Evolutionary conservation across 2,329 filamentous ascomycete genomes (phyloP).

Genomic region (Delphinella strobiligena): DNA sequence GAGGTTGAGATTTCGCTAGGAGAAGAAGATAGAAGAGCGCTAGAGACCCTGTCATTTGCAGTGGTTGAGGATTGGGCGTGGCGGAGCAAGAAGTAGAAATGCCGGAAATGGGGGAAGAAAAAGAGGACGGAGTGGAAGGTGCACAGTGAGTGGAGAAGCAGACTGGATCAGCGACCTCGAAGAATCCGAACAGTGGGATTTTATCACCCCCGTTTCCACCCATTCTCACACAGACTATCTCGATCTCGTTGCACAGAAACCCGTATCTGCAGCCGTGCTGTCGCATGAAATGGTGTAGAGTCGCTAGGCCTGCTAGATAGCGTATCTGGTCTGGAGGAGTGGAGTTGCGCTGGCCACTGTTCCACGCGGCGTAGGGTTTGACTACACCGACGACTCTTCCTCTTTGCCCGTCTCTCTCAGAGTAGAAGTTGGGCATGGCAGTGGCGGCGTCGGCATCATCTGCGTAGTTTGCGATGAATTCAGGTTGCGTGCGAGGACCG

Average conservation of each 20-base stretch:
- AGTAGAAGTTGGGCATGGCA: conserved; percentile 35
- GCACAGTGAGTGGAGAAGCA: conserved; percentile 37
- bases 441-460: conserved; percentile 41
- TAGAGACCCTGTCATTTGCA: conserved; percentile 55
- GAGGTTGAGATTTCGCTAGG: conserved; percentile 50
- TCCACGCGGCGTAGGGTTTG: conserved; percentile 87
- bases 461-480: conserved; percentile 54
- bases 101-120: neutral
- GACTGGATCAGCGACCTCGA: conserved; percentile 58
- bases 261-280: conserved; percentile 88
- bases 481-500: conserved; percentile 41
- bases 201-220: conserved; percentile 38
- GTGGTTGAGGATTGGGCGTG: too few relatives aligned
- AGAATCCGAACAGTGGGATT: conserved; percentile 74
- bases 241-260: conserved; percentile 93
- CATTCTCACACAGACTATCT: conserved; percentile 79
- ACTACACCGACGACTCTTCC: conserved; percentile 71
- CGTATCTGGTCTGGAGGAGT: conserved; percentile 74
- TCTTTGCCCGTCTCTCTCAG: conserved; percentile 33
- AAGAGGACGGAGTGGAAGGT: too few relatives aligned
- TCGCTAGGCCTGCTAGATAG: conserved; percentile 76
- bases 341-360: conserved; percentile 83
- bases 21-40: conserved; percentile 70
- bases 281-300: conserved; percentile 84
- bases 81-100: too few relatives aligned